A percentile compares a stretch with the other conserved stretches of the same genome.
phyloP scores from a whole-genome alignment of 805 yeast species.

The Wickerhamomyces canadensis region DNA sequence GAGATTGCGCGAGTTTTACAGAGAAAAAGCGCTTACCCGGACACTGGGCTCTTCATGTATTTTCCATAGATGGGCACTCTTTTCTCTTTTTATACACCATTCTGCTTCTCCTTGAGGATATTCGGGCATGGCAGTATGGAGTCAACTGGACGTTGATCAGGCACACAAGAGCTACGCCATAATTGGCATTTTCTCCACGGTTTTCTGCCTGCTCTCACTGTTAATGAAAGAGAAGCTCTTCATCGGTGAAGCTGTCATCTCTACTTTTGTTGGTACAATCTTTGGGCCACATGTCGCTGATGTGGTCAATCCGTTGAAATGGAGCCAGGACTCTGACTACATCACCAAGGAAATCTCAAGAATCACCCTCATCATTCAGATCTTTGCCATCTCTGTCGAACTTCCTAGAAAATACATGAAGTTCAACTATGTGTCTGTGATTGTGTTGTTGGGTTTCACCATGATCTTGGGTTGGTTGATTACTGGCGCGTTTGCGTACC shows the following conservation, averaged over 20 bases:
- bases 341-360: conserved; percentile 82
- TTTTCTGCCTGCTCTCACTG: conserved; percentile 79
- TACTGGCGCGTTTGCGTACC: conserved; percentile 75
- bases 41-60: no score
- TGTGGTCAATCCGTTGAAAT: conserved; percentile 76
- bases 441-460: conserved; percentile 70
- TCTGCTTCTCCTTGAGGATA: no score
- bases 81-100: no score
- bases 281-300: conserved; percentile 82
- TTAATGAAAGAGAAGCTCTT: conserved; percentile 78
- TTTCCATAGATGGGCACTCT: no score
- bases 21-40: no score
- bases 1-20: no score
- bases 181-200: conserved; percentile 73
- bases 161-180: conserved; percentile 88
- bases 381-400: conserved; percentile 93
- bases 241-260: conserved; percentile 89
- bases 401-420: conserved; percentile 85
- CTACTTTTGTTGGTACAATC: conserved; percentile 77
- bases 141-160: conserved; percentile 33
- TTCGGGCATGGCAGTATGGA: neutral
- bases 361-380: conserved; percentile 78
- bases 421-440: conserved; percentile 74
- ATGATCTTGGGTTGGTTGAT: conserved; percentile 90
- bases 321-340: conserved; percentile 76